A percentile compares a stretch with the other conserved stretches of the same genome.
Evolutionary conservation across 768 basidiomycete genomes (phyloP).

Genomic region (Rhodotorula toruloides): DNA sequence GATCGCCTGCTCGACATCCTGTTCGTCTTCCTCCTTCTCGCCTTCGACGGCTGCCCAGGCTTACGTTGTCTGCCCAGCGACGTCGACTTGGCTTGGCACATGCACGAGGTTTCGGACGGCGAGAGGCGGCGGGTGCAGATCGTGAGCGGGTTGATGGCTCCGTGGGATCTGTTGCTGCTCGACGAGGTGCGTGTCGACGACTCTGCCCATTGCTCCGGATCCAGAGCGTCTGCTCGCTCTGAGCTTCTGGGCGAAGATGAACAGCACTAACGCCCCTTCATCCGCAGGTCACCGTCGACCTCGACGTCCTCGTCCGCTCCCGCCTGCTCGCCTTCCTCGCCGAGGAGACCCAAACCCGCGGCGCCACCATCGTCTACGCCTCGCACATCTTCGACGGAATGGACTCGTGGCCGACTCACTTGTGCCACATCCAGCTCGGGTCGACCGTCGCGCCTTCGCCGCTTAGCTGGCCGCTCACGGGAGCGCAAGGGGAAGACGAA

Average conservation of each 20-base stretch:
- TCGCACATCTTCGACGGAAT: constrained; percentile 90
- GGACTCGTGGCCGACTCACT: constrained; percentile 82
- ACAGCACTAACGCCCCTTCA: no score
- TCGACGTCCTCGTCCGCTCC: constrained; percentile 90
- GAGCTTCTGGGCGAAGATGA: no score
- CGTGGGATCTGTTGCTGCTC: constrained; percentile 86
- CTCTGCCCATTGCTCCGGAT: no score
- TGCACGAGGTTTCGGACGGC: constrained; percentile 93
- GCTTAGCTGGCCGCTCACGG: constrained; percentile 61
- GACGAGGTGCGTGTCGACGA: constrained; percentile 74
- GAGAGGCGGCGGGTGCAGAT: constrained; percentile 90
- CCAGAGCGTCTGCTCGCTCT: no score
- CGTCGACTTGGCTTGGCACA: constrained; percentile 89
- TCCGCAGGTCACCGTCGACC: constrained; percentile 91
- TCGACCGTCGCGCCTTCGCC: constrained; percentile 60
- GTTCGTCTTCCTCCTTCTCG: constrained; percentile 6
- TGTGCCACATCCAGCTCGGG: constrained; percentile 86
- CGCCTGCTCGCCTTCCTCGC: constrained; percentile 84
- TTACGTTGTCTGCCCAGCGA: constrained; percentile 6
- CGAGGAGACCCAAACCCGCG: constrained; percentile 68
- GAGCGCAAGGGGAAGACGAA: constrained; percentile 17
- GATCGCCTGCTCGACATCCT: constrained; percentile 82
- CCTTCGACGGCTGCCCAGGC: no score
- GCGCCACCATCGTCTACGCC: constrained; percentile 72
- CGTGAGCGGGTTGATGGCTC: constrained; percentile 89